These are phyloP conservation scores for Colletotrichum graminicola DNA, from an alignment of 2,329 filamentous ascomycete species.

Conservation along the genomic window DNA sequence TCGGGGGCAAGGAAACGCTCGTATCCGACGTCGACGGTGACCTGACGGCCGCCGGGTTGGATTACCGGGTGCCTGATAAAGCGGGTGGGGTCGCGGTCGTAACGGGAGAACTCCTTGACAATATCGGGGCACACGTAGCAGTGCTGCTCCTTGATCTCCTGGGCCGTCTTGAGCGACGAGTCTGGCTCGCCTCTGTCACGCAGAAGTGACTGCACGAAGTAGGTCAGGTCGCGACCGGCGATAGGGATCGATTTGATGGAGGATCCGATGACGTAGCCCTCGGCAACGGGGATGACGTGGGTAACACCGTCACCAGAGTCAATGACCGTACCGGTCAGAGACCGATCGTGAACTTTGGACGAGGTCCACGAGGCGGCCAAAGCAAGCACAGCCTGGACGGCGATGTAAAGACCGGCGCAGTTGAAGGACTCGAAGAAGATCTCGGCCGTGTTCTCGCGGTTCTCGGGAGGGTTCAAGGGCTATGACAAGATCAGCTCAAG, in stretches of 20 bases:
- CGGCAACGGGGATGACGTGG: conserved; percentile 97
- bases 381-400: conserved; percentile 95
- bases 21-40: conserved; percentile 93
- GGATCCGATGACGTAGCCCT: conserved; percentile 98
- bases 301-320: conserved; percentile 99
- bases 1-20: conserved; percentile 98
- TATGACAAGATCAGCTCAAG: conserved; percentile 53
- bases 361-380: conserved; percentile 98
- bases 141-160: conserved; percentile 98
- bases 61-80: conserved; percentile 92
- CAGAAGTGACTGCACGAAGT: conserved; percentile 96
- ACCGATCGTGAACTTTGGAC: conserved; percentile 96
- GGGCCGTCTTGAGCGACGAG: conserved; percentile 95
- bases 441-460: conserved; percentile 98
- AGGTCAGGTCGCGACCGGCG: conserved; percentile 97
- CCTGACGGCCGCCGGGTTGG: conserved; percentile 86
- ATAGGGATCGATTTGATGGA: conserved; percentile 99
- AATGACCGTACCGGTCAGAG: conserved; percentile 96
- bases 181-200: conserved; percentile 97
- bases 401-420: conserved; percentile 98
- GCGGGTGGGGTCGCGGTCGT: conserved; percentile 90
- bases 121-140: conserved; percentile 99
- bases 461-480: conserved; percentile 98
- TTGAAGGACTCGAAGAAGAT: conserved; percentile 99
- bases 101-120: conserved; percentile 96